Percentiles rank a stretch among this genome's conserved stretches.
Evolutionary conservation across 2,329 filamentous ascomycete genomes (phyloP).

Genomic region (Fusarium torulosum): DNA sequence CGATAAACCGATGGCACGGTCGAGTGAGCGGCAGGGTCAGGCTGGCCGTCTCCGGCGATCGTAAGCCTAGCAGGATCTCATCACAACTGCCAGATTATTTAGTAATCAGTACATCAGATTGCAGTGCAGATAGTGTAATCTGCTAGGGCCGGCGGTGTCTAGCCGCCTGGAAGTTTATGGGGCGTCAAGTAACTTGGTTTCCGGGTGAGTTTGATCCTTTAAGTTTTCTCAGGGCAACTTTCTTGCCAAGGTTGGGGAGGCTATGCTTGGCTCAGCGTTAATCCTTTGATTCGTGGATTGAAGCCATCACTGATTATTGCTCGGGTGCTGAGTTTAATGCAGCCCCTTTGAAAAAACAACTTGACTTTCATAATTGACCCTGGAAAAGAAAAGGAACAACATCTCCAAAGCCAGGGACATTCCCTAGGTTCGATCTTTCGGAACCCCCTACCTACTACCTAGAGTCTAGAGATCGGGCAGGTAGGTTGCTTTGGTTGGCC

Average conservation of each 20-base stretch:
- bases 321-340: not conserved
- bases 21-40: slow-evolving; percentile 10
- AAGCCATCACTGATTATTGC: not conserved
- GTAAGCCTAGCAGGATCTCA: slow-evolving; percentile 13
- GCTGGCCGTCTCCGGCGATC: slow-evolving; percentile 16
- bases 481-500: not conserved
- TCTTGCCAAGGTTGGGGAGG: not conserved
- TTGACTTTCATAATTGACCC: no score
- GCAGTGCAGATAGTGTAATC: not conserved
- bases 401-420: not conserved
- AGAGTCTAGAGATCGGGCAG: not conserved
- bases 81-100: slow-evolving; percentile 10
- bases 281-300: not conserved
- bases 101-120: slow-evolving; percentile 13
- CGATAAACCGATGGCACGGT: not conserved
- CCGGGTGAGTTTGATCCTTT: not conserved
- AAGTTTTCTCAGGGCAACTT: no score
- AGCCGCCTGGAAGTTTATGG: slow-evolving; percentile 24
- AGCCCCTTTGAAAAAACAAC: no score
- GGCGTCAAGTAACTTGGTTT: slow-evolving; percentile 7
- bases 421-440: no score
- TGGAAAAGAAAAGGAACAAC: not conserved
- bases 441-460: no score
- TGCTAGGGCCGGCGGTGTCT: slow-evolving; percentile 18
- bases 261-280: not conserved